phyloP scores from a whole-genome alignment of 176 grass and related monocot species.

The Oropetium thomaeum region DNA sequence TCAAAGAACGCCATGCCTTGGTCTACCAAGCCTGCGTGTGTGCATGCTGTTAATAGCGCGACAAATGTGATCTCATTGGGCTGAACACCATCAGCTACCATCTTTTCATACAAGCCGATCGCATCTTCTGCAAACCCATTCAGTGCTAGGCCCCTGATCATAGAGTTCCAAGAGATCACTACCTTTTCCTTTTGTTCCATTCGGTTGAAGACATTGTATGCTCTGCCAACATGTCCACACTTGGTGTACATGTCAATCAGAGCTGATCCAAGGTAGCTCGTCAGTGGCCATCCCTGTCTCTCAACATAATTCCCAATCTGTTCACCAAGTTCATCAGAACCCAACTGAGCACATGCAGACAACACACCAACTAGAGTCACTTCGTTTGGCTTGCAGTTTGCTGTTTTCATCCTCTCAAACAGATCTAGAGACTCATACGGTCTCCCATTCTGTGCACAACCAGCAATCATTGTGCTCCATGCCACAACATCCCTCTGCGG shows the following conservation, averaged over 20 bases:
- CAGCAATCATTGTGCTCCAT: conserved; percentile 89
- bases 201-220: conserved; percentile 47
- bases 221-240: conserved; percentile 60
- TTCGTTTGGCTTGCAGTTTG: conserved; percentile 68
- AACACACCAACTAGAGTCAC: conserved; percentile 74
- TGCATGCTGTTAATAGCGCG: conserved; percentile 65
- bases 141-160: conserved; percentile 76
- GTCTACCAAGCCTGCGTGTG: conserved; percentile 68
- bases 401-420: conserved; percentile 72
- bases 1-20: conserved; percentile 56
- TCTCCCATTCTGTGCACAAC: conserved; percentile 75
- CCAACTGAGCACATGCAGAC: conserved; percentile 69
- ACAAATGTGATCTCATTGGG: conserved; percentile 75
- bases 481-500: conserved; percentile 61
- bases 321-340: conserved; percentile 64
- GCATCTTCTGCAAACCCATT: conserved; percentile 71
- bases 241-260: conserved; percentile 82
- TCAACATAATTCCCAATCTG: conserved; percentile 63
- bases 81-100: conserved; percentile 45
- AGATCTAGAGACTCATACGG: conserved; percentile 62
- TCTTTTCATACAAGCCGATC: conserved; percentile 38
- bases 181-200: conserved; percentile 82
- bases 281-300: conserved; percentile 42
- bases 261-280: conserved; percentile 58
- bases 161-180: conserved; percentile 80